These are phyloP conservation scores for Wallacemonas rigidus DNA, from an alignment of 208 protist genomes.

Conservation along the genomic window DNA sequence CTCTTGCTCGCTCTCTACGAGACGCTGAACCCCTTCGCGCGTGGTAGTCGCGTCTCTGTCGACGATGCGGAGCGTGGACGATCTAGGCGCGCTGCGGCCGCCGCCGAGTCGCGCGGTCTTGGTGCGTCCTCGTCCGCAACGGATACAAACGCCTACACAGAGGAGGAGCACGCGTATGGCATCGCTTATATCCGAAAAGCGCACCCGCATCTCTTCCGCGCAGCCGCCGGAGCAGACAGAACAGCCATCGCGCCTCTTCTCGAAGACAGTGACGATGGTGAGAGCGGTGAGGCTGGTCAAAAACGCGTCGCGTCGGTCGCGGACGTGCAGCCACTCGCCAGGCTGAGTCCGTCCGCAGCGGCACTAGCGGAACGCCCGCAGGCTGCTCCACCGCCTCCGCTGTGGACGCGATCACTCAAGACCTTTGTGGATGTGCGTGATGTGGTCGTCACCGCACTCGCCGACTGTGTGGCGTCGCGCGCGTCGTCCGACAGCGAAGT, in stretches of 20 bases:
- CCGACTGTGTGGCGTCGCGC: neutral
- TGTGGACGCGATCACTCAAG: neutral
- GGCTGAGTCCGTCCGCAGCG: too few relatives aligned
- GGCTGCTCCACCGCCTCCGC: too few relatives aligned
- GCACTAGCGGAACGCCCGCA: too few relatives aligned
- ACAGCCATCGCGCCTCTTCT: neutral
- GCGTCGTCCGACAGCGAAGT: too few relatives aligned
- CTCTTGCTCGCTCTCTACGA: conserved; percentile 65
- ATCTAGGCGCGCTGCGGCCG: conserved; percentile 21
- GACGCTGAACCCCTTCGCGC: conserved; percentile 71
- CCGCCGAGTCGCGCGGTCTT: neutral
- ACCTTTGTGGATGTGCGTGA: neutral
- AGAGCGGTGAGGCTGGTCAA: neutral
- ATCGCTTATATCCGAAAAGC: conserved; percentile 63
- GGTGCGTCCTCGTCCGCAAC: neutral
- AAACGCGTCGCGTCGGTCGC: too few relatives aligned
- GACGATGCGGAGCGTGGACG: conserved; percentile 32
- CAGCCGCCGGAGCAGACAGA: neutral
- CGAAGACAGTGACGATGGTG: neutral
- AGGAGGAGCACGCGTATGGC: conserved; percentile 69
- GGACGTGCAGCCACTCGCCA: too few relatives aligned
- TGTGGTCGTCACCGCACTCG: neutral
- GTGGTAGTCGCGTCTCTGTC: conserved; percentile 53
- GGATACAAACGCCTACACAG: conserved; percentile 40
- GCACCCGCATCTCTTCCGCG: conserved; percentile 77